Conservation (phyloP, 2,329 filamentous ascomycete species). For the Teratosphaeria nubilosa region DNA sequence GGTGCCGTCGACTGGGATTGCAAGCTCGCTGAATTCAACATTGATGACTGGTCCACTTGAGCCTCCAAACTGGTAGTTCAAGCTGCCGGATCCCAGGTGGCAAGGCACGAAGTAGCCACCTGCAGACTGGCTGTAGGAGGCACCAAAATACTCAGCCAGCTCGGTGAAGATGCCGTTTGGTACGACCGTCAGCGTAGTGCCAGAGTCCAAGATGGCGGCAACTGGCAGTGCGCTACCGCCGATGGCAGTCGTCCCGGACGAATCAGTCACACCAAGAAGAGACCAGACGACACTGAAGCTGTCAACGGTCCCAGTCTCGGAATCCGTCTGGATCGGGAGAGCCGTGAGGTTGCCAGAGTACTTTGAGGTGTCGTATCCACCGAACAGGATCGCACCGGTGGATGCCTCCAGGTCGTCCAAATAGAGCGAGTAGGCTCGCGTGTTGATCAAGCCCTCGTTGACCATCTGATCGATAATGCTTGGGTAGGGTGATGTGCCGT, state of each 20-base stretch:
- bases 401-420: slow-evolving; percentile 4
- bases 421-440: slow-evolving; percentile 6
- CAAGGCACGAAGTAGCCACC: neutral
- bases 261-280: neutral
- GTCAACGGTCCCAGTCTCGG: neutral
- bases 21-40: neutral
- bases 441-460: slow-evolving; percentile 3
- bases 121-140: neutral
- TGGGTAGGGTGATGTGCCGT: slow-evolving; percentile 47
- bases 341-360: slow-evolving; percentile 4
- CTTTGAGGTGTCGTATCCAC: slow-evolving; percentile 4
- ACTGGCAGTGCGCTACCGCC: neutral
- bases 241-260: neutral
- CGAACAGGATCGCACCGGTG: slow-evolving; percentile 17
- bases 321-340: neutral
- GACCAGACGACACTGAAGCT: neutral
- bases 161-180: neutral
- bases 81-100: neutral
- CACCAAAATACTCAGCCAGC: neutral
- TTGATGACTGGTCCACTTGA: neutral
- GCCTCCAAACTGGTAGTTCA: neutral
- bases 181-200: neutral
- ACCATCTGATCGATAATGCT: neutral
- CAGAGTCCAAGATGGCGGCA: neutral
- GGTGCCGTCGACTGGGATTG: slow-evolving; percentile 2